phyloP scores from a whole-genome alignment of 2,329 filamentous ascomycete genomes.

The Neophaeococcomyces aloes region DNA sequence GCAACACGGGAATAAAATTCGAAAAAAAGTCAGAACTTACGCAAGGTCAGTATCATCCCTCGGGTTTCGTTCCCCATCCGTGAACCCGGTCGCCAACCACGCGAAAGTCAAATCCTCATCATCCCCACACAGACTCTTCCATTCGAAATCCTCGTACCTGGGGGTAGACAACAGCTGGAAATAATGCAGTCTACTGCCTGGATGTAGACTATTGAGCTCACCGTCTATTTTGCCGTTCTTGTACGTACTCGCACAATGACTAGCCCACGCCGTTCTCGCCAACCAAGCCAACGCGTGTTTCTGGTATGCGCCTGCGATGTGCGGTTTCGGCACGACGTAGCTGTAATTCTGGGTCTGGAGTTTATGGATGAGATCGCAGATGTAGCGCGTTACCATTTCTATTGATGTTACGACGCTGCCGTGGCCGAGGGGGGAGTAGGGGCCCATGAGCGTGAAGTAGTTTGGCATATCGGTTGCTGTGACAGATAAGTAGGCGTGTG shows the following conservation, averaged over 20 bases:
- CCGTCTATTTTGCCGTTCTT: conserved; percentile 24
- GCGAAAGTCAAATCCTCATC: no score
- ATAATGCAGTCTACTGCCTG: conserved; percentile 21
- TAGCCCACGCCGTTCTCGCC: conserved; percentile 41
- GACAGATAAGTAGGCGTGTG: conserved; percentile 22
- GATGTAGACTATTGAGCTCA: conserved; percentile 8
- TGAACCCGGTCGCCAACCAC: no score
- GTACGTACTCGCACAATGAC: conserved; percentile 37
- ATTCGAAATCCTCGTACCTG: conserved; percentile 26
- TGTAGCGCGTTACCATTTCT: conserved; percentile 31
- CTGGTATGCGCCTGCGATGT: conserved; percentile 27
- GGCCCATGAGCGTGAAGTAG: conserved; percentile 15
- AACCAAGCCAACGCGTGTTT: conserved; percentile 37
- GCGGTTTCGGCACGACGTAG: conserved; percentile 28
- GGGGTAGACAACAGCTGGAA: conserved; percentile 20
- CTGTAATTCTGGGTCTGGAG: conserved; percentile 35
- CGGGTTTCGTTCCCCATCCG: no score
- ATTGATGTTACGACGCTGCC: conserved; percentile 36
- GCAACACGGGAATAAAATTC: no score
- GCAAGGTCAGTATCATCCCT: no score
- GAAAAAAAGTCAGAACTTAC: no score
- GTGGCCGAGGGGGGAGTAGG: conserved; percentile 35
- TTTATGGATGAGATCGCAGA: conserved; percentile 32
- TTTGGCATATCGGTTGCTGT: conserved; percentile 24
- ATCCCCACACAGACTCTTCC: no score